These are phyloP conservation scores for Trichoderma aggressivum DNA, from an alignment of 2,329 filamentous ascomycete species.

Conservation along the genomic window DNA sequence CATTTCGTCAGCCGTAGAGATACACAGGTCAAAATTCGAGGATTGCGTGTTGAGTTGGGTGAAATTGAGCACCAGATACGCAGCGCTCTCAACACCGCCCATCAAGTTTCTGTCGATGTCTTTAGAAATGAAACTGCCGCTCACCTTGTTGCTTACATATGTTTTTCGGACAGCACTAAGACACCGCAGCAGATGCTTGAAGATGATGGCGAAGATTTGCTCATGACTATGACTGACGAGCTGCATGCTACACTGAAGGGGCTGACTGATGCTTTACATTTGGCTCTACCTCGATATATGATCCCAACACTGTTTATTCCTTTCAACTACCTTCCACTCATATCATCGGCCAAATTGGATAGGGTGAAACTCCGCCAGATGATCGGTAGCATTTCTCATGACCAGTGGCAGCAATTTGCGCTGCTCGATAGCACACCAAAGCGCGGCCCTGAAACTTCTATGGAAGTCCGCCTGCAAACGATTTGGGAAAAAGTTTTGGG, in stretches of 20 bases:
- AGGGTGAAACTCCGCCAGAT: constrained; percentile 3
- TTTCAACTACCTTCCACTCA: neutral
- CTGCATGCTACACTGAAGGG: neutral
- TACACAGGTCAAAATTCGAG: constrained; percentile 12
- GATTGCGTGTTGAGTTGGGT: constrained; percentile 5
- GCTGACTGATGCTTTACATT: neutral
- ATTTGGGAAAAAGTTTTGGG: neutral
- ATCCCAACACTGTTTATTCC: constrained; percentile 10
- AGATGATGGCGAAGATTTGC: neutral
- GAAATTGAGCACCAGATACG: constrained; percentile 19
- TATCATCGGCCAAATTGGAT: constrained; percentile 16
- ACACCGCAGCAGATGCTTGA: neutral
- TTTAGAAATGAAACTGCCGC: neutral
- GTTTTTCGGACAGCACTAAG: neutral
- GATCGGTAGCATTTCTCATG: neutral
- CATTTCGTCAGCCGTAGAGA: neutral
- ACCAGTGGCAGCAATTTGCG: constrained; percentile 21
- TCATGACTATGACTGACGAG: neutral
- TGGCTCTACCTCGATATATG: constrained; percentile 1
- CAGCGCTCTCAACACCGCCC: neutral
- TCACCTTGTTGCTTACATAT: constrained; percentile 9
- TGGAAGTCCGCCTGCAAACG: constrained; percentile 19
- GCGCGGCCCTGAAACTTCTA: constrained; percentile 18
- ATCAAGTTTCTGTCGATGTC: constrained; percentile 11
- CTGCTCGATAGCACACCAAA: constrained; percentile 25